Percentiles rank a stretch among this genome's conserved stretches.
Conservation (phyloP, 768 basidiomycete genomes). For the Leucosporidium creatinivorum region DNA sequence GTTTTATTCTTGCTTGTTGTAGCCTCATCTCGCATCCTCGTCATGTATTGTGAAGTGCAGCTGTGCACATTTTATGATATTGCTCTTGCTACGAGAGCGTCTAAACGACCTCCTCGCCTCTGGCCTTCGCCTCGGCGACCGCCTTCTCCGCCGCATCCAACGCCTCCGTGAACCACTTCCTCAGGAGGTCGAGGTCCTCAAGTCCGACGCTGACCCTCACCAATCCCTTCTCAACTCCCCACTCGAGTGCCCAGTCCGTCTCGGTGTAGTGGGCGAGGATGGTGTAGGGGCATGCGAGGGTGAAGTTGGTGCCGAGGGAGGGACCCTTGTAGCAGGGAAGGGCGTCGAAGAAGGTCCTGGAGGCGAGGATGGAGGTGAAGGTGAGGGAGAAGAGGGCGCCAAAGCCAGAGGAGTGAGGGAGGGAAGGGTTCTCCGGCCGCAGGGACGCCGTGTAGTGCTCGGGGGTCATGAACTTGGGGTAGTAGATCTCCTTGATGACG, state of each 20-base stretch:
- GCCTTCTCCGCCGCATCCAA: conserved; percentile 63
- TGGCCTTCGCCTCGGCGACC: conserved; percentile 10
- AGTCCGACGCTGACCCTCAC: conserved; percentile 87
- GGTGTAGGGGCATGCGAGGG: conserved; percentile 86
- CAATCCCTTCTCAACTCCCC: conserved; percentile 73
- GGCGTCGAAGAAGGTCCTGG: conserved; percentile 48
- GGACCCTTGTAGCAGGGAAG: conserved; percentile 83
- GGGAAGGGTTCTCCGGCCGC: conserved; percentile 40
- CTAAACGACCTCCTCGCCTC: conserved; percentile 6
- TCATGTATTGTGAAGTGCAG: not conserved
- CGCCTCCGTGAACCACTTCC: conserved; percentile 57
- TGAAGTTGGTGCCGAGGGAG: conserved; percentile 79
- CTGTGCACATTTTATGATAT: not conserved
- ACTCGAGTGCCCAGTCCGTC: conserved; percentile 81
- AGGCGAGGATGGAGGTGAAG: conserved; percentile 54
- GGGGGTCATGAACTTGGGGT: conserved; percentile 73
- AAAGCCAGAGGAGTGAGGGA: conserved; percentile 41
- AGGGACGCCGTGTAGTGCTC: conserved; percentile 66
- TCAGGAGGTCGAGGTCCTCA: conserved; percentile 59
- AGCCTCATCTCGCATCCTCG: no score
- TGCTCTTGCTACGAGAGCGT: not conserved
- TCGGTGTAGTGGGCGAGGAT: conserved; percentile 85
- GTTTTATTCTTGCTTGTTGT: no score
- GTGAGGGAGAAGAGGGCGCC: conserved; percentile 55
- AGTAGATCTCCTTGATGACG: conserved; percentile 75